These are phyloP conservation scores for Pezicula carpinea DNA, from an alignment of 2,329 filamentous ascomycete species.

Conservation along the genomic window DNA sequence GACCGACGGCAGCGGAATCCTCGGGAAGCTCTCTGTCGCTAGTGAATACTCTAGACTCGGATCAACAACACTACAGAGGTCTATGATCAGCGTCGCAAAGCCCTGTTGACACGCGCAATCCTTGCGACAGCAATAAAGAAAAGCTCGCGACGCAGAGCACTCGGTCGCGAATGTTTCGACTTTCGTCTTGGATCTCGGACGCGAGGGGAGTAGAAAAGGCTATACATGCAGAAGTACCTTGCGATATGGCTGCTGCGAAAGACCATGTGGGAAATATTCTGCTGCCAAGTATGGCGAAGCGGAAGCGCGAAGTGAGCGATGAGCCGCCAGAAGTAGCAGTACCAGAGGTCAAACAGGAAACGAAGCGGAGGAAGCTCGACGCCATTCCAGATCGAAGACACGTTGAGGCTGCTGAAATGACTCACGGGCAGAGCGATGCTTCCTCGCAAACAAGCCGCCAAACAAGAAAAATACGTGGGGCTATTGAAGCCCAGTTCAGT, in stretches of 20 bases:
- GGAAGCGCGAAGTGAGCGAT: constrained; percentile 21
- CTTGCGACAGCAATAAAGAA: not conserved
- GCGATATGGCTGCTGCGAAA: constrained; percentile 31
- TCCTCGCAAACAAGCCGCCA: constrained; percentile 15
- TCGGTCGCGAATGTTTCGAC: constrained; percentile 55
- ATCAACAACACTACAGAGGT: not conserved
- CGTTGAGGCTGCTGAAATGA: constrained; percentile 7
- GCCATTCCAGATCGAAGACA: constrained; percentile 19
- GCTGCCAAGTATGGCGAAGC: constrained; percentile 15
- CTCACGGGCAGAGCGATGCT: constrained; percentile 19
- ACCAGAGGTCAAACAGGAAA: constrained; percentile 18
- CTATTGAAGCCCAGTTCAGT: constrained; percentile 80
- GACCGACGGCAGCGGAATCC: constrained; percentile 2
- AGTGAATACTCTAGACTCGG: constrained; percentile 1
- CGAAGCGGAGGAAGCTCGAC: constrained; percentile 29
- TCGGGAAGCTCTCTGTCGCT: constrained; percentile 1
- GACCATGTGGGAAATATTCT: constrained; percentile 18
- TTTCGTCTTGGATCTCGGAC: constrained; percentile 49
- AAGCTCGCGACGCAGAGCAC: constrained; percentile 1
- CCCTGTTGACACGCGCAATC: not conserved
- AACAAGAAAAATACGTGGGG: constrained; percentile 27
- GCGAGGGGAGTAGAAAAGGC: constrained; percentile 51
- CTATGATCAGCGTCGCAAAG: not conserved
- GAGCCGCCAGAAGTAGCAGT: constrained; percentile 9
- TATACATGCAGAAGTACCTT: constrained; percentile 36